Evolutionary conservation across 306 rosid genomes (phyloP), one percentile per base, ranked within the genome.

Genomic region (Trichosanthes truncata): DNA sequence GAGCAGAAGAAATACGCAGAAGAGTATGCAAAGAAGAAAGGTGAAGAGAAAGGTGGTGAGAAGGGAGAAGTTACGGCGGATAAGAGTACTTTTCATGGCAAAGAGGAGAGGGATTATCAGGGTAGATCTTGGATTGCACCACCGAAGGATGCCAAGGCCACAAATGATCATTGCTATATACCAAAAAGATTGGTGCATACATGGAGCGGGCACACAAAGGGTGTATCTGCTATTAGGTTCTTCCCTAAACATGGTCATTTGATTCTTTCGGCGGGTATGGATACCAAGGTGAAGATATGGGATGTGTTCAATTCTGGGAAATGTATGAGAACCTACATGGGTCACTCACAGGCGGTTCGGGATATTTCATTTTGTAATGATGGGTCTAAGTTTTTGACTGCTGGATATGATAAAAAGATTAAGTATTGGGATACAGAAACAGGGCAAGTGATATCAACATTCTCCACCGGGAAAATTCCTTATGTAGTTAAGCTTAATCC

Each of bases 361-460:
- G 98, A 96, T 82, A 90, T 96, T 82, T 96, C 97, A 78, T 96
- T 96, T 33, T 90, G 88, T 69, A 96, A 96, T 68, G 98, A 96
- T 45, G 99, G 98, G 51, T 76, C 89, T 7, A 96, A 89, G 88
- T 96, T 96, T 76, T 73, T 96, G 87, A 90, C 93, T 80, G 98
- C 97, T 36, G 93, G 97, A 9, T 96, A 93, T 87, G 99, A 96
- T 81, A 96, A 91, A 86, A 93, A 96, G 87, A 96, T 96, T 15
- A 96, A 96, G 90, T 96, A 96, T 75, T 96, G 99, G 98, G 99
- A 96, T 77, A 96, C 98, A 0, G 98, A 96, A 68, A 96, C 98
- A 0, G 99, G 99, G 77, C 99, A 95, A 83, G 98, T 95, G 41
- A 93, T 95, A 80, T 93, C 99, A 0, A 89, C 98, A 10, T 93